These are phyloP conservation scores for Coemansia sp. DNA, from an alignment of 192 early-diverging fungal species.

Conservation along the genomic window DNA sequence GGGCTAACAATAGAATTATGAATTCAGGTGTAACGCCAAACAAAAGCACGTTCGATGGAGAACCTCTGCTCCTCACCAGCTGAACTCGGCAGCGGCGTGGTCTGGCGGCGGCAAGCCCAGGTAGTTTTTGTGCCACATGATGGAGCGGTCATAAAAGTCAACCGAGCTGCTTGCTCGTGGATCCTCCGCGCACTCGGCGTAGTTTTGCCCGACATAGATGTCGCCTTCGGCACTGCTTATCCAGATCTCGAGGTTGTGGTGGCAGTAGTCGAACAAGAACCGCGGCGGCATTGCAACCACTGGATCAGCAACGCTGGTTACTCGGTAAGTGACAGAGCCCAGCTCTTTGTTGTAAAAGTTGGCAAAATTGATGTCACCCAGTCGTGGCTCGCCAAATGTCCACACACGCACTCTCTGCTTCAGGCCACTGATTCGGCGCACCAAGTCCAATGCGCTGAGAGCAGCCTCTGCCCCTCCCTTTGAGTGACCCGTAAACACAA, in stretches of 20 bases:
- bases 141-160: slow-evolving; percentile 34
- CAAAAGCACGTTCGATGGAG: too few species aligned
- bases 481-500: slow-evolving; percentile 47
- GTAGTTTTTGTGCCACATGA: slow-evolving; percentile 48
- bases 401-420: slow-evolving; percentile 22
- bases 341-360: slow-evolving; percentile 29
- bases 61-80: slow-evolving; percentile 17
- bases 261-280: slow-evolving; percentile 42
- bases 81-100: slow-evolving; percentile 42
- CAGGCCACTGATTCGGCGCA: slow-evolving; percentile 22
- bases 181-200: slow-evolving; percentile 32
- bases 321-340: slow-evolving; percentile 35
- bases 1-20: too few species aligned
- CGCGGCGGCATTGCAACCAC: slow-evolving; percentile 44
- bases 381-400: slow-evolving; percentile 46
- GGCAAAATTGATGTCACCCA: slow-evolving; percentile 38
- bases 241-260: slow-evolving; percentile 42
- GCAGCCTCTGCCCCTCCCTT: slow-evolving; percentile 47
- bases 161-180: slow-evolving; percentile 40
- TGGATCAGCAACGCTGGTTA: slow-evolving; percentile 34
- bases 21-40: too few species aligned
- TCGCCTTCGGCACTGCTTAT: slow-evolving; percentile 33
- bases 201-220: slow-evolving; percentile 31
- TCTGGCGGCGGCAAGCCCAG: slow-evolving; percentile 41
- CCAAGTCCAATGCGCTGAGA: slow-evolving; percentile 34